Evolutionary conservation across 2,329 filamentous ascomycete species (phyloP).

Genomic region (Aspergillus tamarii): DNA sequence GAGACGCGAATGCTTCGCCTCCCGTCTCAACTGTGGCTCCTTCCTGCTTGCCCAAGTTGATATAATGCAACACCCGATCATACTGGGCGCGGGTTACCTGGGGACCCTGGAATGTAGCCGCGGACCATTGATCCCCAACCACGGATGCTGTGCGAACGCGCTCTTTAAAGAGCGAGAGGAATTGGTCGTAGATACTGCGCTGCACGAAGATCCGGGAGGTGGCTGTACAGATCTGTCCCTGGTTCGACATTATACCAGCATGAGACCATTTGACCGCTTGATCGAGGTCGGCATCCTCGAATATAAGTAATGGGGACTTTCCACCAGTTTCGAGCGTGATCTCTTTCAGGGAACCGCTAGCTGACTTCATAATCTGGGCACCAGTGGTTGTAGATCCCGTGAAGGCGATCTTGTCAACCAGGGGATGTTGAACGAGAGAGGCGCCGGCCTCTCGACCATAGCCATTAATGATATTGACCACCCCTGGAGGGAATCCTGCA

Average conservation of each 20-base stretch:
- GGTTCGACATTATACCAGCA: slow-evolving; percentile 61
- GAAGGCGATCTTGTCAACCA: slow-evolving; percentile 77
- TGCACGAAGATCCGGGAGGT: slow-evolving; percentile 62
- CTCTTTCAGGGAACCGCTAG: slow-evolving; percentile 65
- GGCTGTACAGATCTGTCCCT: slow-evolving; percentile 63
- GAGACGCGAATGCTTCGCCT: slow-evolving; percentile 35
- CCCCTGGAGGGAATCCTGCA: slow-evolving; percentile 77
- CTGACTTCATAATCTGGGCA: slow-evolving; percentile 74
- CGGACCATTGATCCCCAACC: slow-evolving; percentile 47
- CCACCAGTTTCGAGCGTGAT: slow-evolving; percentile 65
- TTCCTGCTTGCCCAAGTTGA: slow-evolving; percentile 46
- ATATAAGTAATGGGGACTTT: slow-evolving; percentile 61
- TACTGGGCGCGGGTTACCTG: slow-evolving; percentile 51
- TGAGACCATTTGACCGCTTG: slow-evolving; percentile 54
- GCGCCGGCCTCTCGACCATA: slow-evolving; percentile 69
- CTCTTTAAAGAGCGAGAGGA: slow-evolving; percentile 41
- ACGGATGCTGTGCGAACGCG: slow-evolving; percentile 39
- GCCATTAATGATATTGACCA: slow-evolving; percentile 76
- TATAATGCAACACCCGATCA: slow-evolving; percentile 47
- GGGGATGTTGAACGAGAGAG: slow-evolving; percentile 67
- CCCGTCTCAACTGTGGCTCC: slow-evolving; percentile 44
- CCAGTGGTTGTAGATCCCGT: slow-evolving; percentile 76
- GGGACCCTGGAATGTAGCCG: slow-evolving; percentile 47
- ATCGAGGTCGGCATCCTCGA: slow-evolving; percentile 62
- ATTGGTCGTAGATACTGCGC: slow-evolving; percentile 53